Base-by-base conservation (phyloP, 1,284 basidiomycete genomes). In the Marasmius sp. region DNA sequence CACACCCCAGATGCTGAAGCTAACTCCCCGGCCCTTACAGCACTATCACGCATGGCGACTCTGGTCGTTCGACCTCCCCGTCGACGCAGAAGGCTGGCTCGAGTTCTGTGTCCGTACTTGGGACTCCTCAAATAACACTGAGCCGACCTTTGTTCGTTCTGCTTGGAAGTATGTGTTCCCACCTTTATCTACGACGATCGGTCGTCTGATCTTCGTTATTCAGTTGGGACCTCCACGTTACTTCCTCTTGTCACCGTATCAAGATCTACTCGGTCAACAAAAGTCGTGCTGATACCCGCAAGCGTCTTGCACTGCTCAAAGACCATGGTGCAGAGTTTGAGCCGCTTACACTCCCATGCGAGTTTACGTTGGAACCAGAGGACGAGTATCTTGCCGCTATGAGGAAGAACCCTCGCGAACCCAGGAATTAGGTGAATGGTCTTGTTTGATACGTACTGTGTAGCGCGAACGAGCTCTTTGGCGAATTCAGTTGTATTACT, bases 51-150 rank as follows among this genome's bases (percentile, higher is more conserved):
- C 83, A 0, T 85, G 82, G 81, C 70, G 83, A 54, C 74, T 85
- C 11, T 85, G 84, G 84, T 79, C 76, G 64, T 79, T 82, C 57
- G 75, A 79, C 12, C 64, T 85, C 0, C 83, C 83, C 1, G 79
- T 85, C 52, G 81, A 84, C 51, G 82, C 83, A 2, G 82, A 86
- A 66, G 83, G 84, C 6, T 85, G 83, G 83, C 75, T 84, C 41
- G 83, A 85, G 64, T 81, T 85, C 71, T 83, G 81, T 63, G 83
- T 82, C n/a, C 79, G 83, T 48, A 80, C 80, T 0, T 85, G 84
- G 84, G 83, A 85, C 66, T 82, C 82, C 16, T 81, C 81, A 8
- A 83, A 82, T 71, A 85, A 86, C 66, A 85, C 83, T 4, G 80
- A 85, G 66, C 84, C 84, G 20, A 85, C 84, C 1, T 83, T 78